Evolutionary conservation across 495 filamentous ascomycete species (phyloP).

Genomic region (Xylaria sp.): DNA sequence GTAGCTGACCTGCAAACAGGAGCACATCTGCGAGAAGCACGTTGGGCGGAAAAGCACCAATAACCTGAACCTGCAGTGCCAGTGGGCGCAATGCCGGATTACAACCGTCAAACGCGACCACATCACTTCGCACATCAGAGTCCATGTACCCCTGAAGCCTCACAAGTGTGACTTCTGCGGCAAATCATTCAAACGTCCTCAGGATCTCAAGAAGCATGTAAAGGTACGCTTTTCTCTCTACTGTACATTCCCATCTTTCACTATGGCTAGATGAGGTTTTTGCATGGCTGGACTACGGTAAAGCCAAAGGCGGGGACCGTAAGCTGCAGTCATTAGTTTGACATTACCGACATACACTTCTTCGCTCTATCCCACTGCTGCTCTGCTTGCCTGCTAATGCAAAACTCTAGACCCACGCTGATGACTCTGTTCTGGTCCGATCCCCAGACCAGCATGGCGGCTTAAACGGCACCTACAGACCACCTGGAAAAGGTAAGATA

Average conservation of each 20-base stretch:
- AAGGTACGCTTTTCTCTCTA: constrained; percentile 59
- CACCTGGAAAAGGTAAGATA: constrained; percentile 63
- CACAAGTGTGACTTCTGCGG: constrained; percentile 99
- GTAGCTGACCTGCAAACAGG: constrained; percentile 62
- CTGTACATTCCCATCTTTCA: background rate
- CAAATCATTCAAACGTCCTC: constrained; percentile 98
- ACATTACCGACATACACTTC: background rate
- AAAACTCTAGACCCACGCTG: constrained; percentile 78
- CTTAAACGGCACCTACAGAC: constrained; percentile 64
- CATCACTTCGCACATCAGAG: constrained; percentile 98
- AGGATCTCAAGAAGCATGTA: constrained; percentile 99
- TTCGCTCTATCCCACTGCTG: background rate
- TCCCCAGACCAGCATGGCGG: constrained; percentile 71
- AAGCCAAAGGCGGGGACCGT: background rate
- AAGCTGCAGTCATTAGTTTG: background rate
- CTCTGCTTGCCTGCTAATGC: background rate
- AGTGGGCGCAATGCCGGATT: constrained; percentile 94
- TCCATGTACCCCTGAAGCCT: constrained; percentile 96
- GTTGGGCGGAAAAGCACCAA: constrained; percentile 99
- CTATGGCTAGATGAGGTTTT: constrained; percentile 9
- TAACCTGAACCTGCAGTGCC: constrained; percentile 96
- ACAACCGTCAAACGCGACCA: constrained; percentile 99
- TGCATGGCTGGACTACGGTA: background rate
- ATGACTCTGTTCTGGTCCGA: constrained; percentile 88
- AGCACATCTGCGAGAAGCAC: constrained; percentile 98